These are phyloP conservation scores for Pichia sp. DNA, from an alignment of 1,139 yeast genomes.

Conservation along the genomic window DNA sequence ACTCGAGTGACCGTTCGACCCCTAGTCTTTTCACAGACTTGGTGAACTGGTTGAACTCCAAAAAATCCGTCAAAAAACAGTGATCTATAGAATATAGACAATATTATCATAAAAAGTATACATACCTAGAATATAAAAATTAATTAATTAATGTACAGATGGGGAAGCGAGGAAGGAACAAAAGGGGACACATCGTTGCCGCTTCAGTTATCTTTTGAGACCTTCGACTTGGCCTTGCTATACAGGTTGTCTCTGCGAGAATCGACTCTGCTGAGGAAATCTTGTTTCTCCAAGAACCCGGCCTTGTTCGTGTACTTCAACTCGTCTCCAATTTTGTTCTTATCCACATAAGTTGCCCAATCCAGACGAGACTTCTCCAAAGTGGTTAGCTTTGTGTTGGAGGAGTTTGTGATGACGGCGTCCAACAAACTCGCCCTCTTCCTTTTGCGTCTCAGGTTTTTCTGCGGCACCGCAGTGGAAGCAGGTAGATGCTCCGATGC, in stretches of 20 bases:
- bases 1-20: constrained; percentile 46
- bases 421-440: constrained; percentile 78
- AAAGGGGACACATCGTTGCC: not conserved
- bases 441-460: constrained; percentile 37
- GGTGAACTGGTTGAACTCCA: constrained; percentile 69
- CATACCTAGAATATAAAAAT: not conserved
- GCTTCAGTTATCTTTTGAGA: not conserved
- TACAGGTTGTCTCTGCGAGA: constrained; percentile 15
- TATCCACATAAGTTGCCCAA: constrained; percentile 94
- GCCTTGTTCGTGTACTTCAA: constrained; percentile 65
- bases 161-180: not conserved
- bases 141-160: not conserved
- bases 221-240: constrained; percentile 15
- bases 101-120: not conserved
- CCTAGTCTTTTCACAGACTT: constrained; percentile 71
- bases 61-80: constrained; percentile 13
- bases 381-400: constrained; percentile 74
- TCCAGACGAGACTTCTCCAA: constrained; percentile 88
- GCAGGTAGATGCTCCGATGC: not conserved
- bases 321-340: constrained; percentile 79
- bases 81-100: constrained; percentile 1
- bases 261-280: constrained; percentile 76
- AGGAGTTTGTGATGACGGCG: constrained; percentile 55
- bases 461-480: constrained; percentile 23
- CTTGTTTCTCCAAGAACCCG: constrained; percentile 89